Evolutionary conservation across 306 rosid species (phyloP).

Genomic region (Prunus mira): DNA sequence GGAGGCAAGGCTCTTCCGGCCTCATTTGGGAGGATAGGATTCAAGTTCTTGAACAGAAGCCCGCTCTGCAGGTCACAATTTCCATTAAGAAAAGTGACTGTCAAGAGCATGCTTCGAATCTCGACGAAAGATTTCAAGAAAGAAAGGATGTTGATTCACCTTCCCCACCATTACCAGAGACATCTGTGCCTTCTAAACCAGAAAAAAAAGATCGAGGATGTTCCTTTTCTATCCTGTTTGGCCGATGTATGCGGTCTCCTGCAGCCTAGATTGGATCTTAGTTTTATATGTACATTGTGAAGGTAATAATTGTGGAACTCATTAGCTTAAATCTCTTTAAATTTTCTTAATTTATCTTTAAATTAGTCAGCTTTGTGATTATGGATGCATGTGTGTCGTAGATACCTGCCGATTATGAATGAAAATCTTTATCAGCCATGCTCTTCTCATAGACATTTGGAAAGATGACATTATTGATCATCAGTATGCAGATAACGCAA

Average conservation of each 20-base stretch:
- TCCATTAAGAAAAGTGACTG: conserved; percentile 2
- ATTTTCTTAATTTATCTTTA: background rate
- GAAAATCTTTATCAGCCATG: background rate
- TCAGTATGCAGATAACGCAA: background rate
- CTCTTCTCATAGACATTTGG: background rate
- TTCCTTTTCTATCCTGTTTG: conserved; percentile 33
- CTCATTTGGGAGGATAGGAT: conserved; percentile 53
- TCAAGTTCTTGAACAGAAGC: conserved; percentile 22
- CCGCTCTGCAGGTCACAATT: background rate
- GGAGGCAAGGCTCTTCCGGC: conserved; percentile 89
- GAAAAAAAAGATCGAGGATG: conserved; percentile 32
- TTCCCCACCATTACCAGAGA: background rate
- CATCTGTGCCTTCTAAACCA: conserved; percentile 22
- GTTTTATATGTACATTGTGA: too few species aligned
- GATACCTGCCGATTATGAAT: background rate
- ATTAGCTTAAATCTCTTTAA: too few species aligned
- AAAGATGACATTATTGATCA: background rate
- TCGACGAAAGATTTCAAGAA: conserved; percentile 2
- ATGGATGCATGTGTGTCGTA: too few species aligned
- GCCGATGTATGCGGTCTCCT: conserved; percentile 46
- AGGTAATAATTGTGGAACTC: background rate
- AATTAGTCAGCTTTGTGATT: background rate
- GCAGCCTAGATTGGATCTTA: conserved; percentile 1
- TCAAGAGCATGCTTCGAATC: conserved; percentile 12
- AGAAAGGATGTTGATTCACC: conserved; percentile 11